phyloP scores from a whole-genome alignment of 148 eudicot species.

The Tetragonia tetragonoides region DNA sequence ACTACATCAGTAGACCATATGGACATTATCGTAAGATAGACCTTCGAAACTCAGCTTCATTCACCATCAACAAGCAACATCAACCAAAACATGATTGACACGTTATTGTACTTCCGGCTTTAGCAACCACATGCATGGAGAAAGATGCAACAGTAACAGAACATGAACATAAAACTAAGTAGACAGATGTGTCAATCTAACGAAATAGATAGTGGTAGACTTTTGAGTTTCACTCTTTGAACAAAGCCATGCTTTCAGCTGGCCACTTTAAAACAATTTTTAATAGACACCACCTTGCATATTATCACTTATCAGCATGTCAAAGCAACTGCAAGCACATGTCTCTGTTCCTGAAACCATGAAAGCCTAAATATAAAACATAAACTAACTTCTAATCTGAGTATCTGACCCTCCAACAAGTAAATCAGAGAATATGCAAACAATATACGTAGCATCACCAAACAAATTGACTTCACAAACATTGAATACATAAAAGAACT shows the following conservation, averaged over 20 bases:
- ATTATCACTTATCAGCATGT: neutral
- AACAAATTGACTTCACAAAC: neutral
- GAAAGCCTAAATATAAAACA: neutral
- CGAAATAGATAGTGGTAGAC: neutral
- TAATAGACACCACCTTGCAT: neutral
- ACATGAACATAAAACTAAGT: constrained; percentile 1
- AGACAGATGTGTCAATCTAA: neutral
- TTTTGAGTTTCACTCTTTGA: neutral
- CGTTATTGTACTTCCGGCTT: neutral
- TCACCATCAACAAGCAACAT: constrained; percentile 6
- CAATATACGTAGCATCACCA: neutral
- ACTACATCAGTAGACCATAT: neutral
- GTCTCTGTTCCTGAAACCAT: neutral
- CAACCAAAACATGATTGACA: constrained; percentile 1
- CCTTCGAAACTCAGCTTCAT: neutral
- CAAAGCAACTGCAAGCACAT: neutral
- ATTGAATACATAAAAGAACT: neutral
- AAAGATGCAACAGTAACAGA: constrained; percentile 1
- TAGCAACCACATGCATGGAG: constrained; percentile 9
- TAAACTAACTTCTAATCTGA: neutral
- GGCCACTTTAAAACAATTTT: neutral
- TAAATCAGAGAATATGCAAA: neutral
- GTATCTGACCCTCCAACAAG: neutral
- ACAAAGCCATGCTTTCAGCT: neutral
- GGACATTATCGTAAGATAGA: neutral